Evolutionary conservation across 495 filamentous ascomycete genomes (phyloP).

Genomic region (Xylaria castorea): DNA sequence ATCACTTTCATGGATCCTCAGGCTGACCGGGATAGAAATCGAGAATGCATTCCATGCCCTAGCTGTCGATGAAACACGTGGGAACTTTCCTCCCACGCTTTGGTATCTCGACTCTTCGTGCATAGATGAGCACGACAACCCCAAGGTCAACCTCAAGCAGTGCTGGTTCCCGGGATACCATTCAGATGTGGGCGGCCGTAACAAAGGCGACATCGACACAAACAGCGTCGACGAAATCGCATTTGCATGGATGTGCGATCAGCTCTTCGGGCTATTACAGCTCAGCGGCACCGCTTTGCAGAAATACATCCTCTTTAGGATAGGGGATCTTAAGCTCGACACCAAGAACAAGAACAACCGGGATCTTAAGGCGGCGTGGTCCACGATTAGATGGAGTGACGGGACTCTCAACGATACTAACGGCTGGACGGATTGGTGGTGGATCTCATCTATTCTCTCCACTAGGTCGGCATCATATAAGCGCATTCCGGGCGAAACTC

Average conservation of each 20-base stretch:
- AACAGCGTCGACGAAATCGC: conserved; percentile 16
- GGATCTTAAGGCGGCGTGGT: conserved; percentile 19
- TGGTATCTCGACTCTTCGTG: conserved; percentile 46
- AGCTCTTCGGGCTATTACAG: conserved; percentile 16
- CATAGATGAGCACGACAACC: conserved; percentile 31
- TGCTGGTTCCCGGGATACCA: conserved; percentile 76
- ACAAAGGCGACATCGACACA: conserved; percentile 25
- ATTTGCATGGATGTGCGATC: conserved; percentile 22
- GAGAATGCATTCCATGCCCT: conserved; percentile 71
- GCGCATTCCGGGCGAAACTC: conserved; percentile 15
- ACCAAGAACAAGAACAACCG: conserved; percentile 15
- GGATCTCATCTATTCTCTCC: conserved; percentile 7
- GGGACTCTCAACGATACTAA: conserved; percentile 8
- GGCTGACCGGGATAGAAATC: conserved; percentile 44
- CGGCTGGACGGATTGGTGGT: conserved; percentile 15
- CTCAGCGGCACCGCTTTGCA: conserved; percentile 10
- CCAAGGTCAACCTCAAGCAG: conserved; percentile 60
- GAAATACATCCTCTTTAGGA: conserved; percentile 19
- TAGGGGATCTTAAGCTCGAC: conserved; percentile 17
- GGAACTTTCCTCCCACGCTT: conserved; percentile 63
- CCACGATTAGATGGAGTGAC: conserved; percentile 13
- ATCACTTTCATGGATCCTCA: conserved; percentile 26
- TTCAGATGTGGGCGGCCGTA: conserved; percentile 65
- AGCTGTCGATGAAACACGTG: conserved; percentile 67
- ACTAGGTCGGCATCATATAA: conserved; percentile 13